Evolutionary conservation across 2,329 filamentous ascomycete species (phyloP), one percentile per base, ranked within the genome.

Genomic region (Colletotrichum simmondsii): DNA sequence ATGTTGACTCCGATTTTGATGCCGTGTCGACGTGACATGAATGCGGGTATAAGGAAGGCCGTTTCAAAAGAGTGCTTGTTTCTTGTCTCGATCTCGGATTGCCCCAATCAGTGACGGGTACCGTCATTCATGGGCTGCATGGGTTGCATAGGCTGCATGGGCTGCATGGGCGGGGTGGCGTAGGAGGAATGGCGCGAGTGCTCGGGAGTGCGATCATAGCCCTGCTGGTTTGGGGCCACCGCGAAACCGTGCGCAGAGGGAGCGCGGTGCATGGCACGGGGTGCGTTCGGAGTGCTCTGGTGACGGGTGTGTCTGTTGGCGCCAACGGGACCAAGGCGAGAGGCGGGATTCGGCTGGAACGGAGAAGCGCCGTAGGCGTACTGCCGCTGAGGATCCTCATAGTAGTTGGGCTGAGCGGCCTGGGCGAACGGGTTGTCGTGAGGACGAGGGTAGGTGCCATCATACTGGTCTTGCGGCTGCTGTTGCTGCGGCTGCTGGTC

Each of bases 261-360:
- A 52, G 68, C 60, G 46, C 68, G 68, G 24, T 74, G 72, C 74
- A 74, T 72, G 22, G 46, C 61, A 62, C 73, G 73, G 26, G 70
- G 69, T 46, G 70, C 73, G 49, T 65, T 75, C 4, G 80, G 79
- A 14, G 77, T 80, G 65, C 80, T 82, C 71, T 80, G 80, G 52
- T 81, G 79, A 24, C 80, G 80, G 5, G 63, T 67, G 67, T 82
- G 80, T 53, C 77, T 75, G 49, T 65, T 71, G 58, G 60, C 60
- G 22, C 67, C 54, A 26, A 61, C 46, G n/a, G 71, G 62, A 12
- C 63, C 60, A 24, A 68, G 49, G 28, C 68, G 68, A 22, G 72
- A 28, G 19, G 59, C 32, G 6, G 62, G 61, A 28, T 52, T 67
- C 28, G 68, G 30, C 26, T 75, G 74, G 72, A 57, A 72, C 2